phyloP scores from a whole-genome alignment of 345 rosid species.

The Euphorbia pulcherrima region DNA sequence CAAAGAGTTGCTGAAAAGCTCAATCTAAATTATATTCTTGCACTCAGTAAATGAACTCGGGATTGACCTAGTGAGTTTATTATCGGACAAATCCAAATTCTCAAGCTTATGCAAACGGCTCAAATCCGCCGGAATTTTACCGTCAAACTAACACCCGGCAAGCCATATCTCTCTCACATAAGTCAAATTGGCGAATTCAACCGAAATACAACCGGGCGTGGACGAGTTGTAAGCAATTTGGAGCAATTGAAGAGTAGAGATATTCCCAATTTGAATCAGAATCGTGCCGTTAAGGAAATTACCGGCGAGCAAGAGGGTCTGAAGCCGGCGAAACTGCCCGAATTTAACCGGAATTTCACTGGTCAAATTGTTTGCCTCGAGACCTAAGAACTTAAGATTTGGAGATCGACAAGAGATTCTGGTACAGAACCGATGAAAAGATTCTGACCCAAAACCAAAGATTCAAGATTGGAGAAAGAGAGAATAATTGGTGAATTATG shows the following conservation, averaged over 20 bases:
- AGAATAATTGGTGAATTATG: constrained; percentile 61
- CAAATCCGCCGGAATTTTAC: constrained; percentile 50
- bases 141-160: constrained; percentile 41
- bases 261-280: constrained; percentile 52
- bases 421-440: constrained; percentile 57
- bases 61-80: constrained; percentile 56
- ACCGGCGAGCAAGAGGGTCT: constrained; percentile 43
- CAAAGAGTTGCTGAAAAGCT: constrained; percentile 64
- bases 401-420: constrained; percentile 45
- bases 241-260: constrained; percentile 52
- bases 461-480: constrained; percentile 42
- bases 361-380: constrained; percentile 59
- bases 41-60: constrained; percentile 55
- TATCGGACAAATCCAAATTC: constrained; percentile 51
- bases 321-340: constrained; percentile 41
- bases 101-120: constrained; percentile 34
- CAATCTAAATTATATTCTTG: constrained; percentile 49
- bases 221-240: constrained; percentile 59
- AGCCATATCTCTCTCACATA: constrained; percentile 63
- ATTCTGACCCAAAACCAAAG: constrained; percentile 44
- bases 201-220: constrained; percentile 43
- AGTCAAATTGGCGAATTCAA: constrained; percentile 48
- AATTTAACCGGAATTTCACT: constrained; percentile 46
- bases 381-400: constrained; percentile 34
- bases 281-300: constrained; percentile 44